Base-by-base conservation (phyloP, 1,284 basidiomycete species). In the Cryptococcus floricola region DNA sequence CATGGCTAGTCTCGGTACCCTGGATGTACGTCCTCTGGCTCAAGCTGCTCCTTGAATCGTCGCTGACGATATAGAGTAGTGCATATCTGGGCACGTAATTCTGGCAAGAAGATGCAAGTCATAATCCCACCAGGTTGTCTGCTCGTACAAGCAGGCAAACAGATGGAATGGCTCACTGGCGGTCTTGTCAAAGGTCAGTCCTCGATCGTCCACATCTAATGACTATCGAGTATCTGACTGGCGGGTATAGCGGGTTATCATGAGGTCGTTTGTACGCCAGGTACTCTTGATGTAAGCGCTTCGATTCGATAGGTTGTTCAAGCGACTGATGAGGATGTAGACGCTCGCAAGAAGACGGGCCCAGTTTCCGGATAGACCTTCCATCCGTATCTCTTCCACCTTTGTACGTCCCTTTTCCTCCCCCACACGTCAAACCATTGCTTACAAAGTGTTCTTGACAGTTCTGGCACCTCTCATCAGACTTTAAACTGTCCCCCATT, bases 381-480 rank as follows among this genome's bases (percentile, higher is more conserved):
- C 87, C 39, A 90, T 93, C 63, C 85, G 92, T 19, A 91, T 96
- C 61, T 94, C 91, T 5, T 92, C 89, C 1, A 95, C 91, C 0
- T 93, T 94, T 50, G 76, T 76, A 50, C 60, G 71, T 65, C 5
- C 8, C 9, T 41, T 23, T 23, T n/a, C n/a, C 3, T 23, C 23
- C 23, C 34, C 13, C 37, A n/a, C 25, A 18, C 39, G 18, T 14
- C 31, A 12, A n/a, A n/a, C 5, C 28, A n/a, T 13, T 6, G 3
- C 8, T 39, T 5, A 28, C 37, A 3, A 8, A 49, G 9, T n/a
- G 34, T 8, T 49, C 8, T 48, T 47, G 5, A 34, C 56, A 76
- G 80, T 95, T 95, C 80, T 93, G 87, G 87, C 91, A 93, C 68
- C 81, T 95, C 37, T 90, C 87, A 0, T 90, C 89, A 3, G 91